phyloP scores from a whole-genome alignment of 148 eudicot species.

The Cornus controversa region DNA sequence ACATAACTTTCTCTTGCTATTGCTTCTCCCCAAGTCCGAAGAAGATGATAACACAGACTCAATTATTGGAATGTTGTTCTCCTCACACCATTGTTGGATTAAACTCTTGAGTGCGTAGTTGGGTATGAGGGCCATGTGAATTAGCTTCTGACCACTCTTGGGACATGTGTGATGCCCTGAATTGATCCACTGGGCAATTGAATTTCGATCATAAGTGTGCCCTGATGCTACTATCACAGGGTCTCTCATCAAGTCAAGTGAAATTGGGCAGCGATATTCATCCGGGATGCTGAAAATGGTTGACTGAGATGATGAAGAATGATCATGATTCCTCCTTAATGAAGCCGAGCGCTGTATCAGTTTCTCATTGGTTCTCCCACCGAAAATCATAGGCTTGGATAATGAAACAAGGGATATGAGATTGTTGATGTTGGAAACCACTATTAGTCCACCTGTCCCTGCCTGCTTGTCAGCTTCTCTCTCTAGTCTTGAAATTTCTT shows the following conservation, averaged over 20 bases:
- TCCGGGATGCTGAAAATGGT: slow-evolving; percentile 40
- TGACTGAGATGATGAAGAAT: slow-evolving; percentile 30
- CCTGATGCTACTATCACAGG: slow-evolving; percentile 71
- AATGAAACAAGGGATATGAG: slow-evolving; percentile 46
- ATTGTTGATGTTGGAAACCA: slow-evolving; percentile 46
- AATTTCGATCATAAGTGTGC: slow-evolving; percentile 58
- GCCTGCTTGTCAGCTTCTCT: slow-evolving; percentile 43
- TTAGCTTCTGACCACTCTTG: slow-evolving; percentile 53
- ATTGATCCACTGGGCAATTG: slow-evolving; percentile 60
- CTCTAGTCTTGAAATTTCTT: slow-evolving; percentile 38
- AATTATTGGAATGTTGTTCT: slow-evolving; percentile 35
- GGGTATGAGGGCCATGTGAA: slow-evolving; percentile 63
- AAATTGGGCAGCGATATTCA: slow-evolving; percentile 67
- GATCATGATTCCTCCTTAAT: slow-evolving; percentile 17
- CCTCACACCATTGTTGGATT: slow-evolving; percentile 59
- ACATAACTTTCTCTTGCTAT: slow-evolving; percentile 24
- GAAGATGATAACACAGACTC: slow-evolving; percentile 27
- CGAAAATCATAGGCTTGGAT: slow-evolving; percentile 38
- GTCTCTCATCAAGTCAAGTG: slow-evolving; percentile 60
- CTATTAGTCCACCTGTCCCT: slow-evolving; percentile 66
- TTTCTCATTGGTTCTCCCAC: slow-evolving; percentile 11
- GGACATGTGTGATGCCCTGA: slow-evolving; percentile 69
- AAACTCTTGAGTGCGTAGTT: slow-evolving; percentile 56
- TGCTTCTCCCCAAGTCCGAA: slow-evolving; percentile 26
- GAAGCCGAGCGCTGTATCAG: slow-evolving; percentile 20